Evolutionary conservation across 2,329 filamentous ascomycete species (phyloP).

Genomic region (Verticillium dahliae): DNA sequence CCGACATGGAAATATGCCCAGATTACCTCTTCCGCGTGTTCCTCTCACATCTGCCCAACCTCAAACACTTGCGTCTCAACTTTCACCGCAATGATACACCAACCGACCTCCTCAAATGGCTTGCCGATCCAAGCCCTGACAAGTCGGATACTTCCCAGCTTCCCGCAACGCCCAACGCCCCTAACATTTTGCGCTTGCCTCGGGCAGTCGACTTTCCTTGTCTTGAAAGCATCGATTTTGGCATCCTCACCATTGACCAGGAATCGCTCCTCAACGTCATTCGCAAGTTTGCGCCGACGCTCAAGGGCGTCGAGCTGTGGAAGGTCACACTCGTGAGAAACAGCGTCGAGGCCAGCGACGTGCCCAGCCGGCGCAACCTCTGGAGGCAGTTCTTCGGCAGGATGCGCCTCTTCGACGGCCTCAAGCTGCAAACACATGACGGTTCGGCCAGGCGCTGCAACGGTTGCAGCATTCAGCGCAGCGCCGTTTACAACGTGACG

Average conservation of each 20-base stretch:
- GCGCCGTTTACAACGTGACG: not conserved
- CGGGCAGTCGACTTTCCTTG: constrained; percentile 22
- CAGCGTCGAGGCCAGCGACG: not conserved
- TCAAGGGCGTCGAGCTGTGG: constrained; percentile 38
- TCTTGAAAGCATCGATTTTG: constrained; percentile 37
- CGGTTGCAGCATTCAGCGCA: not conserved
- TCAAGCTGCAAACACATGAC: constrained; percentile 26
- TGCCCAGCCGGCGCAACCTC: constrained; percentile 19
- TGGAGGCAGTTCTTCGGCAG: constrained; percentile 31
- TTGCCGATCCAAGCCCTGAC: constrained; percentile 16
- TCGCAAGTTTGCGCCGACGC: constrained; percentile 33
- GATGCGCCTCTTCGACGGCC: constrained; percentile 20
- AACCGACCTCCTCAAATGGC: constrained; percentile 30
- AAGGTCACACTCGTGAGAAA: constrained; percentile 24
- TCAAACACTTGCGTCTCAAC: constrained; percentile 49
- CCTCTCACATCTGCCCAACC: constrained; percentile 28
- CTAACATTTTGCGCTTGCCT: constrained; percentile 4
- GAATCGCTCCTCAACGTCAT: constrained; percentile 25
- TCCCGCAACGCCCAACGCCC: not conserved
- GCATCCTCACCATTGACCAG: constrained; percentile 23
- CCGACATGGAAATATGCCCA: not conserved
- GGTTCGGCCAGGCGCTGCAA: constrained; percentile 21
- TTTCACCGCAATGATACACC: constrained; percentile 20
- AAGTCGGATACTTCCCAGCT: not conserved
- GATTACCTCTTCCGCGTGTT: constrained; percentile 25